Evolutionary conservation across 306 rosid species (phyloP), one percentile per base, ranked within the genome.

Genomic region (Styphnolobium japonicum): DNA sequence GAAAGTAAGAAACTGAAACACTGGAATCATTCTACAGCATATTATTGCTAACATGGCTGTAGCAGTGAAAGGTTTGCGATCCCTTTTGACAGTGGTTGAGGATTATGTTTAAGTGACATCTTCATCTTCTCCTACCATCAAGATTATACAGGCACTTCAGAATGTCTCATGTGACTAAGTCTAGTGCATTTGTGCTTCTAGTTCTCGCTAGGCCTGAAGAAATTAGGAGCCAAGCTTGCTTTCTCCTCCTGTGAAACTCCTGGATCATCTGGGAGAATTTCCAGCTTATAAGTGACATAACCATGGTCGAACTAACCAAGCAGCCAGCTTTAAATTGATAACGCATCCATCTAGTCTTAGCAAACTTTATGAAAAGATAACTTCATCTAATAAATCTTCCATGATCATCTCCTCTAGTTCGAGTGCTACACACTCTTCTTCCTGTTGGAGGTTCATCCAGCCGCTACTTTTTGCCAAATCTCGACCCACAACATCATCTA

Each of bases 371-470:
- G 81, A 77, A 67, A 67, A 85, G 14, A 89, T 15, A 0, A 91
- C n/a, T 82, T 96, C 99, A 78, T 90, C 94, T 68, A 96, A 76
- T n/a, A 93, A 83, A 58, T 90, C 92, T 7, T 91, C 89, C 23
- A 93, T 51, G 37, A 96, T 86, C 80, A 88, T 81, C 36, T 93
- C 97, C 86, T 90, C 99, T 12, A 91, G 67, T 73, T 93, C 96
- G 71, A 90, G 92, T 19, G 91, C 87, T 58, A 87, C 90, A 76
- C 56, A 73, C 82, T 93, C 98, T 71, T 81, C 85, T 22, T 93
- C 96, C 65, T 87, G 87, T 58, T 93, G 92, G 67, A 89, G 84
- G 79, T 87, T 88, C 94, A 87, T 91, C 99, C 98, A 96, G 18
- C 87, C 83, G 29, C 79, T 85, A 22, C 82, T 78, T 82, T 85